Base-by-base conservation (phyloP, 169 alveolate species). In the Cryptosporidium meleagridis region DNA sequence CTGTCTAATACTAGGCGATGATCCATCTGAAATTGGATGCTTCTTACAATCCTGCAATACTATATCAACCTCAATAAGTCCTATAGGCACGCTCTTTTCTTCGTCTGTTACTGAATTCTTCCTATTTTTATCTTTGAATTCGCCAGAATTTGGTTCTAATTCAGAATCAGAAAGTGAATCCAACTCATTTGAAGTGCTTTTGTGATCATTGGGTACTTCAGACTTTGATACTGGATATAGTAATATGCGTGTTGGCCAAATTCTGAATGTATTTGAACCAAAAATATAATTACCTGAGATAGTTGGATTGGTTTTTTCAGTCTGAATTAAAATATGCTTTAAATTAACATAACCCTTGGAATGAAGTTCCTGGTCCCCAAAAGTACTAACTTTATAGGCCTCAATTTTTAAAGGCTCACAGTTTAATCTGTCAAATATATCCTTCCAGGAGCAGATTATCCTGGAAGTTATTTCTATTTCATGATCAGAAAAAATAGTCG, bases 161-260 rank as follows among this genome's bases (percentile, higher is more conserved):
- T 33, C 48, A 14, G 72, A n/a, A 2, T 33, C 72, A 37, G 44
- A 65, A 5, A n/a, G 18, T 44, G 72, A 39, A 37, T 65, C 35
- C 35, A 55, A 39, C 51, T 31, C 52, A 7, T 65, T 10, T 37
- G 9, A 14, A 39, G 72, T 21, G 72, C 0, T 65, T 39, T 37
- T 29, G 29, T 33, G 52, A 53, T 8, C 52, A 35, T 29, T 65
- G 5, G 52, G 12, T 65, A n/a, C 51, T n/a, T 14, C 21, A 21
- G 72, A n/a, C 5, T 33, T 29, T 65, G 53, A 35, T 12, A 0
- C 51, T 21, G 75, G 75, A 80, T 80, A 80, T 65, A 80, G 35
- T 29, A 80, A 44, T 44, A 80, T 58, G 31, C 89, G 69, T 41
- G 89, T 80, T n/a, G 89, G 89, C 89, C 89, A 80, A 29, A 65